phyloP scores from a whole-genome alignment of 164 flowering plant species.

The Annona cherimola region DNA sequence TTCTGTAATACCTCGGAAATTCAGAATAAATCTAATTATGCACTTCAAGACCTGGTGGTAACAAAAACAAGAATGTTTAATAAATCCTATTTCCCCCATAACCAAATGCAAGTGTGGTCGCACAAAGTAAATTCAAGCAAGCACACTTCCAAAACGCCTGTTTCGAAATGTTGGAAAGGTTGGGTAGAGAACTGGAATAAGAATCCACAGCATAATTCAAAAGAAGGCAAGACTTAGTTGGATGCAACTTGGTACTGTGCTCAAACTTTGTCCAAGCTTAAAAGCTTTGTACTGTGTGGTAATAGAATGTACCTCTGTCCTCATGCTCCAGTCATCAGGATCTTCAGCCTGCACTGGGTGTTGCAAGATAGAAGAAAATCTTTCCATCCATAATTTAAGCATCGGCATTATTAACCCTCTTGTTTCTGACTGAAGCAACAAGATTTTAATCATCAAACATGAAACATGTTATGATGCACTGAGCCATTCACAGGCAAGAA shows the following conservation, averaged over 20 bases:
- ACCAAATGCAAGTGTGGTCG: background rate
- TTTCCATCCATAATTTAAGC: conserved; percentile 77
- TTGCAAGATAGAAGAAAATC: conserved; percentile 53
- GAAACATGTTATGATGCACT: background rate
- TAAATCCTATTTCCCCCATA: background rate
- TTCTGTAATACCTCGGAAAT: conserved; percentile 57
- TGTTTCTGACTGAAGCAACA: conserved; percentile 61
- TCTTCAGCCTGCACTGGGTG: conserved; percentile 69
- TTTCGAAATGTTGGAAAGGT: background rate
- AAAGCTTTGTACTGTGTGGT: background rate
- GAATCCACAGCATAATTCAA: background rate
- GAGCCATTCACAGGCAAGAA: conserved; percentile 3
- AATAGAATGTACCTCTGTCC: conserved; percentile 66
- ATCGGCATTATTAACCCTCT: conserved; percentile 49
- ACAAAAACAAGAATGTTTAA: conserved; percentile 1
- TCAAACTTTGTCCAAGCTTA: background rate
- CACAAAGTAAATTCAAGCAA: background rate
- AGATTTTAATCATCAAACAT: conserved; percentile 15
- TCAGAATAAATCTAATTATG: conserved; percentile 87
- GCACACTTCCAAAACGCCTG: background rate
- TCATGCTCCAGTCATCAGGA: conserved; percentile 92
- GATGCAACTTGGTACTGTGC: background rate
- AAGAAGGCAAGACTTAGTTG: background rate
- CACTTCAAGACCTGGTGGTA: conserved; percentile 76
- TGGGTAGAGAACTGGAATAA: background rate